These are phyloP conservation scores for Aspergillus mulundensis DNA, from an alignment of 495 filamentous ascomycete genomes.

Conservation along the genomic window DNA sequence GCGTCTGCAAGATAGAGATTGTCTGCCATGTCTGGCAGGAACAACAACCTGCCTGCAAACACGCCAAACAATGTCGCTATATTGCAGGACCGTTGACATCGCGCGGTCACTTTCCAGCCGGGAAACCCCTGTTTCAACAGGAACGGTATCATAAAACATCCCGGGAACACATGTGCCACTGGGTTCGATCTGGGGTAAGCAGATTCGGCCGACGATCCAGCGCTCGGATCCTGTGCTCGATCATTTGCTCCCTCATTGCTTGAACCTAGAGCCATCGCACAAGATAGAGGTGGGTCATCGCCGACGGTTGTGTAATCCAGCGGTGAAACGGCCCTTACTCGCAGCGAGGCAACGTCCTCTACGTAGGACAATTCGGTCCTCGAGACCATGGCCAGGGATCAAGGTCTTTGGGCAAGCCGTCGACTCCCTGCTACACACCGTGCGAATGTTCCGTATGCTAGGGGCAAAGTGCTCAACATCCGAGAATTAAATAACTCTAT, in stretches of 20 bases:
- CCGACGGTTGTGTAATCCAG: conserved; percentile 4
- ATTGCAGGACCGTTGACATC: conserved; percentile 10
- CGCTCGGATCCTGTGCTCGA: conserved; percentile 9
- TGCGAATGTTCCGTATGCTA: neutral
- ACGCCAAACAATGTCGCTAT: conserved; percentile 3
- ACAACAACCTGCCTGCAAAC: neutral
- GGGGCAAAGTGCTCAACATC: neutral
- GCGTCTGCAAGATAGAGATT: neutral
- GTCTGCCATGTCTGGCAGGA: neutral
- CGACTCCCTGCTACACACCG: neutral
- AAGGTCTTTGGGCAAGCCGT: neutral
- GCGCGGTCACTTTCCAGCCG: conserved; percentile 1
- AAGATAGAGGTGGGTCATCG: conserved; percentile 4
- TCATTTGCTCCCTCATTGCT: conserved; percentile 3
- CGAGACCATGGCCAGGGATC: conserved; percentile 1
- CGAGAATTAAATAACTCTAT: conserved; percentile 11
- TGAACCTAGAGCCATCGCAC: neutral
- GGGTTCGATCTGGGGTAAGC: conserved; percentile 18
- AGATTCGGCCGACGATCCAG: conserved; percentile 5
- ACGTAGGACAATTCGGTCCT: neutral
- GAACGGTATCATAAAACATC: conserved; percentile 17
- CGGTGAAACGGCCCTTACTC: conserved; percentile 1
- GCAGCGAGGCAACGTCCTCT: neutral
- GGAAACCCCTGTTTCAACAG: conserved; percentile 6
- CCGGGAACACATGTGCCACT: conserved; percentile 13